Conservation (phyloP, 2,329 filamentous ascomycete species). For the Dactylellina parvicollis region DNA sequence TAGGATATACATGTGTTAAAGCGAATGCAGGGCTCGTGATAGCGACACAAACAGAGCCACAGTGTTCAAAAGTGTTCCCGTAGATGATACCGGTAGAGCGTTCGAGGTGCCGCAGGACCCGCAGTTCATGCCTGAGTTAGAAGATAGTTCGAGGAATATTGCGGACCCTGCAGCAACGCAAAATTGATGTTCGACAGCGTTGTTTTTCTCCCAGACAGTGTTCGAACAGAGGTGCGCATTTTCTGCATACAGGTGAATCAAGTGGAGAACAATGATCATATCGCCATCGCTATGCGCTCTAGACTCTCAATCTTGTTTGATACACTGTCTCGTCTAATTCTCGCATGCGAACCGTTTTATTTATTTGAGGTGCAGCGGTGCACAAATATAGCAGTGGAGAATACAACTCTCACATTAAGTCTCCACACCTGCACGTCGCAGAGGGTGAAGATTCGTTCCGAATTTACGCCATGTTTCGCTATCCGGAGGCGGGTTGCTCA, state of each 20-base stretch:
- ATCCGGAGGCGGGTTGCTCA: constrained; percentile 34
- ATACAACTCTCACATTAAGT: constrained; percentile 18
- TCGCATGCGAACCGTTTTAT: constrained; percentile 42
- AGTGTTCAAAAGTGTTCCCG: constrained; percentile 10
- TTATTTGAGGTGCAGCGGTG: constrained; percentile 27
- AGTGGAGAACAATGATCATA: constrained; percentile 14
- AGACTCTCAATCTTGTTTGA: constrained; percentile 32
- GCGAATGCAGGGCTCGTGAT: constrained; percentile 53
- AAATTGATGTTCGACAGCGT: constrained; percentile 27
- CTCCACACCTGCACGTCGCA: constrained; percentile 27
- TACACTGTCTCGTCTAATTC: constrained; percentile 33
- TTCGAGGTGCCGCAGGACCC: constrained; percentile 6
- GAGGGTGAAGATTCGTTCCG: constrained; percentile 48
- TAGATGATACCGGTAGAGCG: constrained; percentile 29
- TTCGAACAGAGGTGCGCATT: background rate
- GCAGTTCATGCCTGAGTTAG: constrained; percentile 21
- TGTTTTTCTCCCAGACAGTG: constrained; percentile 24
- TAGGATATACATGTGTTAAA: constrained; percentile 51
- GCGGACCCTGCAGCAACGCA: constrained; percentile 34
- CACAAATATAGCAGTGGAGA: constrained; percentile 47
- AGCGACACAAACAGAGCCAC: constrained; percentile 14
- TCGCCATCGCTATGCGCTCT: constrained; percentile 11
- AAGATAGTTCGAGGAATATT: constrained; percentile 20
- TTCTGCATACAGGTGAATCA: constrained; percentile 19
- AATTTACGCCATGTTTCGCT: constrained; percentile 51